A percentile compares a stretch with the other conserved stretches of the same genome.
These are phyloP conservation scores for Citrus trifoliata DNA, from an alignment of 345 rosid species.

Conservation along the genomic window DNA sequence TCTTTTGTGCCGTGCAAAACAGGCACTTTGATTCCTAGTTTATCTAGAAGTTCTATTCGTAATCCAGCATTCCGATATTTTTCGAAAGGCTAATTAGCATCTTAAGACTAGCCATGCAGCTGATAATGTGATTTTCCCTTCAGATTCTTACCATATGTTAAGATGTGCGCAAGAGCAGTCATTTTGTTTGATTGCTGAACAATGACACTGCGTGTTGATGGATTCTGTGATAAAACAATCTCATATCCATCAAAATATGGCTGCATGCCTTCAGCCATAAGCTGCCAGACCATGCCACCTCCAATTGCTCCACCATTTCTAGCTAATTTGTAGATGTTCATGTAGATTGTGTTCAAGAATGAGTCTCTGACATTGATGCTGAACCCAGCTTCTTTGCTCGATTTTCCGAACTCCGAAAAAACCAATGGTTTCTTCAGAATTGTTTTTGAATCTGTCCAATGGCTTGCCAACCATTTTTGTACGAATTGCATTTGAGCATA, in stretches of 20 bases:
- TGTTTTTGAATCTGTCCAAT: conserved; percentile 28
- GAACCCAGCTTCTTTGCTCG: conserved; percentile 31
- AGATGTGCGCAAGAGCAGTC: conserved; percentile 22
- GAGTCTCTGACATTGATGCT: conserved; percentile 19
- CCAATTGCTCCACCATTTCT: conserved; percentile 30
- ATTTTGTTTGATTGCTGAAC: conserved; percentile 30
- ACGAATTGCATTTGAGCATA: conserved; percentile 25
- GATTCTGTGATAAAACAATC: conserved; percentile 28
- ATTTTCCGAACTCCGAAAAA: conserved; percentile 46
- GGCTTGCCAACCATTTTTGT: conserved; percentile 36
- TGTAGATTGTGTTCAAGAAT: conserved; percentile 27
- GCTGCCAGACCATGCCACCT: conserved; percentile 50
- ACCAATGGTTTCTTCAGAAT: conserved; percentile 39
- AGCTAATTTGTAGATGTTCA: conserved; percentile 23
- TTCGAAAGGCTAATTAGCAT: neutral
- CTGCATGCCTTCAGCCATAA: conserved; percentile 36
- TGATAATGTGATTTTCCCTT: neutral
- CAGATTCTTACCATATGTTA: neutral
- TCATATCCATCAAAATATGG: conserved; percentile 39
- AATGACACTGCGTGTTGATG: conserved; percentile 22
- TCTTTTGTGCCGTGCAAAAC: neutral
- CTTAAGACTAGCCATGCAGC: neutral
- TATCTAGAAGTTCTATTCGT: neutral
- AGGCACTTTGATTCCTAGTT: neutral
- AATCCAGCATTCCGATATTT: neutral